Base-by-base conservation (phyloP, 441 rosid species). In the Gossypium lobatum region DNA sequence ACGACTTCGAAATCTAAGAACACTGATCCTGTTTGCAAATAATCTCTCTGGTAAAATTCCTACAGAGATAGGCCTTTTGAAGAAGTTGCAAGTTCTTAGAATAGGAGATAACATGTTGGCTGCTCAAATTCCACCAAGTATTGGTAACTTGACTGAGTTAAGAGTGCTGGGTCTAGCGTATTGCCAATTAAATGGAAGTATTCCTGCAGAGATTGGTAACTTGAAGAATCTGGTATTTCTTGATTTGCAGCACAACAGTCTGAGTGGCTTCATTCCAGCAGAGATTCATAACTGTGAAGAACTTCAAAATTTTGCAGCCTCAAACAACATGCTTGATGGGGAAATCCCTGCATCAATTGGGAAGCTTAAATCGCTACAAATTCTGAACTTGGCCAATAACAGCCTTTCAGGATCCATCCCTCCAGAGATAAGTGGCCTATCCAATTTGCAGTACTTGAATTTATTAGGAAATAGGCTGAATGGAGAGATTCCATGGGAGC, bases 381-480 rank as follows among this genome's bases (percentile, higher is more conserved):
- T 73, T 71, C 71, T 95, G 70, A 92, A 91, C 81, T 63, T 92
- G 85, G 94, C 85, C 18, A 88, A 91, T 74, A 95, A 92, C 90
- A 85, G 87, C 71, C 80, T 95, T 60, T 81, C 92, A 0, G 90
- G 97, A 1, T 61, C 82, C 31, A 79, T 95, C 73, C 97, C 97
- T 37, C 73, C 78, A 6, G 88, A 88, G 77, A 75, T 92, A 74
- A 79, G 96, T 21, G 81, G 71, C 62, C 85, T 95, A 73, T 76
- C 89, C 48, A 77, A 69, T 78, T 82, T 95, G 81, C 70, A 65
- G 66, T 85, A 91, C 88, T 72, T 95, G 75, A 88, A 84, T 75
- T 75, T 95, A 80, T 73, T 77, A 16, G 85, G 88, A 6, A 95
- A 92, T 77, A 77, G 78, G 31, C 77, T 95, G 45, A 83, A 71